Evolutionary conservation across 345 rosid genomes (phyloP), one percentile per base, ranked within the genome.

Genomic region (Atalantia buxifolia): DNA sequence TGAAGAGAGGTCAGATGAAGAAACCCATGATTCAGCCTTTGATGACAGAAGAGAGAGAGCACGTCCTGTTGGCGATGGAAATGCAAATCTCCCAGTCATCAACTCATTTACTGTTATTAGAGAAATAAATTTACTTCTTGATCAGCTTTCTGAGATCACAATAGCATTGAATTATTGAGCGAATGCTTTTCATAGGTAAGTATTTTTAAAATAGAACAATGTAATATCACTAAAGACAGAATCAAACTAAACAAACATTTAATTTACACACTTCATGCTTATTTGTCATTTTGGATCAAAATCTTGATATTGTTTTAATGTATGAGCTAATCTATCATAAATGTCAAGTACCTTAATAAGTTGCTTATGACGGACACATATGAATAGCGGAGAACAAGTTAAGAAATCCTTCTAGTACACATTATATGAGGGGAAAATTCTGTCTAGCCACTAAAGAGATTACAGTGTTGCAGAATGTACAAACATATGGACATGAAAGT

Each of bases 41-140:
- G 86, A 80, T 90, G 93, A 90, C 93, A 90, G 91, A 90, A 90
- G 93, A 90, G 93, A 90, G 91, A 81, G 86, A 90, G 89, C 93
- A 88, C 84, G 64, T 50, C 83, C 89, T 59, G 80, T 56, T 56
- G 77, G 60, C 24, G 69, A 73, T 66, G 81, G 28, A 14, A 83
- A 78, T 27, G 81, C 67, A 45, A 80, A 76, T 78, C 82, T 55
- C 68, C 74, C 87, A 4, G 30, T 61, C 78, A 77, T 80, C 73
- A 66, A 40, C 62, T 74, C 78, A 16, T 67, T 79, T 30, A 62
- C 87, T 77, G 81, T 7, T 65, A 4, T 13, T 65, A 8, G 30
- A 48, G 9, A 9, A 33, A 21, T 21, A 4, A 38, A 35, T 25
- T 61, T 24, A 42, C 48, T 36, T n/a, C 50, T 36, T 25, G 36